A percentile compares a stretch with the other conserved stretches of the same genome.
phyloP scores from a whole-genome alignment of 768 basidiomycete genomes.

The Pulveroboletus sp. region DNA sequence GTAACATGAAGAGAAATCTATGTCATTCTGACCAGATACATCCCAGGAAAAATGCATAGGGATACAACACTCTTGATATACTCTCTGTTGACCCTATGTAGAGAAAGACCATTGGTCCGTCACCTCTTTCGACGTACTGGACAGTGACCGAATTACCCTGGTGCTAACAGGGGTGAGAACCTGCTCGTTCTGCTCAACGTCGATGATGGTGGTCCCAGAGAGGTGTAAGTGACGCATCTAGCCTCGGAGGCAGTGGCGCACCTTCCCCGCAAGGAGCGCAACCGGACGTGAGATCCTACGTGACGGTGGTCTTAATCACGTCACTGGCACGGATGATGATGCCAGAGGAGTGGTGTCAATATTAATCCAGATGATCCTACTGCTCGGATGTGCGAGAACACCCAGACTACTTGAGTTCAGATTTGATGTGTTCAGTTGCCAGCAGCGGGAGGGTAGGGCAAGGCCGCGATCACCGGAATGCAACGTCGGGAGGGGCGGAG shows the following conservation, averaged over 20 bases:
- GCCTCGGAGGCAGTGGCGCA: slow-evolving; percentile 13
- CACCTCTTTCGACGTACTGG: slow-evolving; percentile 2
- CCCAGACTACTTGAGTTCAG: too few relatives aligned
- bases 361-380: neutral
- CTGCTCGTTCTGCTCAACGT: slow-evolving; percentile 7
- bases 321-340: slow-evolving; percentile 15
- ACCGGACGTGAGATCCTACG: slow-evolving; percentile 6
- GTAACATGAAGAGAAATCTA: neutral
- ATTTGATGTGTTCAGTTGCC: too few relatives aligned
- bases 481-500: too few relatives aligned
- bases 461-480: too few relatives aligned
- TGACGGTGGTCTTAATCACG: slow-evolving; percentile 10
- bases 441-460: too few relatives aligned
- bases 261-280: slow-evolving; percentile 16
- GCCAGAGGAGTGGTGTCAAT: slow-evolving; percentile 14
- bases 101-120: neutral
- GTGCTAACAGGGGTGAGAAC: slow-evolving; percentile 13
- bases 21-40: neutral
- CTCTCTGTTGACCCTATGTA: neutral
- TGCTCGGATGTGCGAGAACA: too few relatives aligned
- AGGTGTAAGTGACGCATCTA: slow-evolving; percentile 6
- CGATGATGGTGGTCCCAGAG: slow-evolving; percentile 9
- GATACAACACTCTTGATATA: neutral
- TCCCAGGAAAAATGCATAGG: neutral
- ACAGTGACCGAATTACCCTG: slow-evolving; percentile 1